Evolutionary conservation across 1,139 yeast genomes (phyloP).

Genomic region (Saccharomyces hybrid): DNA sequence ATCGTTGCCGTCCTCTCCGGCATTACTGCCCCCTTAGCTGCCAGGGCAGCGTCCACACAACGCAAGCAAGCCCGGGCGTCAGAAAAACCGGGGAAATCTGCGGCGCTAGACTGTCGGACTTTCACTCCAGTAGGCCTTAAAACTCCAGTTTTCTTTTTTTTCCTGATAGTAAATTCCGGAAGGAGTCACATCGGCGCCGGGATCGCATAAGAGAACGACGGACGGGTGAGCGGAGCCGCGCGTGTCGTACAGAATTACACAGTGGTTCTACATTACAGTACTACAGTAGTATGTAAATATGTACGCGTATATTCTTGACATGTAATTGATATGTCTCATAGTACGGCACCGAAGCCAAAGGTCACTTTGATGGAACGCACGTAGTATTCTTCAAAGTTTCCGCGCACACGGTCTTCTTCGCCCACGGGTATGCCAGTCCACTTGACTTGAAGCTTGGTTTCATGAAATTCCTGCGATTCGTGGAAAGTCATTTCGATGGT

Average conservation of each 20-base stretch:
- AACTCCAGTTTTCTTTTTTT: neutral
- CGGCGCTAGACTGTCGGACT: neutral
- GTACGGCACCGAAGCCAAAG: constrained; percentile 88
- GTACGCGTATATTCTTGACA: neutral
- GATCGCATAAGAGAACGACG: neutral
- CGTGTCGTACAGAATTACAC: neutral
- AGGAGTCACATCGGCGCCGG: neutral
- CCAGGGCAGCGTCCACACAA: neutral
- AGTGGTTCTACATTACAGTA: neutral
- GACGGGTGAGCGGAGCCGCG: neutral
- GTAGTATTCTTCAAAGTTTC: constrained; percentile 83
- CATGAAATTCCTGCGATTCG: constrained; percentile 60
- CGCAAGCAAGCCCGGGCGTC: neutral
- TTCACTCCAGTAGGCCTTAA: neutral
- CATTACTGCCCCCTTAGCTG: neutral
- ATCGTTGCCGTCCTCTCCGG: neutral
- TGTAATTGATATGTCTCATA: constrained; percentile 30
- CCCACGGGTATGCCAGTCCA: constrained; percentile 94
- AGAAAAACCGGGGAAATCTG: neutral
- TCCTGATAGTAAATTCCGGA: neutral
- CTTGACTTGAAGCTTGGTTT: constrained; percentile 70
- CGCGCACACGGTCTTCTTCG: constrained; percentile 85
- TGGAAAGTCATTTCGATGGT: constrained; percentile 55
- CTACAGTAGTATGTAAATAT: neutral
- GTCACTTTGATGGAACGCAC: constrained; percentile 81